Evolutionary conservation across 805 yeast species (phyloP).

Genomic region (Lipomyces orientalis): DNA sequence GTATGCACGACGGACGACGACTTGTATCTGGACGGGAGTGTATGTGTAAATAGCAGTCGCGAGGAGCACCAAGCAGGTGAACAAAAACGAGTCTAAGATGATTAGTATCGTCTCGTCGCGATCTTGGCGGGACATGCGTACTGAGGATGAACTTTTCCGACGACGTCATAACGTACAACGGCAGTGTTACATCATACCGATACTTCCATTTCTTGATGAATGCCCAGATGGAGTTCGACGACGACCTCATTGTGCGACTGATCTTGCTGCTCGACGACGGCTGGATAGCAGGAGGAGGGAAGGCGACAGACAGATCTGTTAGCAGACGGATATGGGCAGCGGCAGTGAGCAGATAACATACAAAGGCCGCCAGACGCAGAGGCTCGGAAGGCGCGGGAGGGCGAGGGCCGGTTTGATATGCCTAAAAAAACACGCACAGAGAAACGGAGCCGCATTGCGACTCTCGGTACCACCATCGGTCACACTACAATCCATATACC

Average conservation of each 20-base stretch:
- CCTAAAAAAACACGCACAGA: too few species aligned
- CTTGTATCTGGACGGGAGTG: slow-evolving; percentile 1
- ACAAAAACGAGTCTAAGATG: slow-evolving; percentile 4
- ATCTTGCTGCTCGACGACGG: background rate
- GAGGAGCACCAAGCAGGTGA: slow-evolving; percentile 11
- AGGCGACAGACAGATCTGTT: background rate
- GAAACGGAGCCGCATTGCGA: too few species aligned
- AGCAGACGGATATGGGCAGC: background rate
- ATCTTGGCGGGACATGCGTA: background rate
- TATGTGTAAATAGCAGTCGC: slow-evolving; percentile 1
- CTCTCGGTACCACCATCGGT: too few species aligned
- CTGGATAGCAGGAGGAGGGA: background rate
- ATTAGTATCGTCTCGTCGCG: background rate
- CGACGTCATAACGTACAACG: slow-evolving; percentile 16
- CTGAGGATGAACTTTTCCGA: slow-evolving; percentile 11
- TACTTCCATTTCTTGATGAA: slow-evolving; percentile 11
- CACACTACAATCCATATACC: too few species aligned
- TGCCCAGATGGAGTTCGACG: background rate
- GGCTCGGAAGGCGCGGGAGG: too few species aligned
- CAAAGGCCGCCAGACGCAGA: background rate
- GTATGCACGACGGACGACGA: slow-evolving; percentile 1
- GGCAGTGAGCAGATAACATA: background rate
- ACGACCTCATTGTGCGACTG: background rate
- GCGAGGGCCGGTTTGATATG: too few species aligned
- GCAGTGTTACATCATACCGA: slow-evolving; percentile 14